phyloP scores from a whole-genome alignment of 805 yeast genomes.

The Pichia paraexigua region DNA sequence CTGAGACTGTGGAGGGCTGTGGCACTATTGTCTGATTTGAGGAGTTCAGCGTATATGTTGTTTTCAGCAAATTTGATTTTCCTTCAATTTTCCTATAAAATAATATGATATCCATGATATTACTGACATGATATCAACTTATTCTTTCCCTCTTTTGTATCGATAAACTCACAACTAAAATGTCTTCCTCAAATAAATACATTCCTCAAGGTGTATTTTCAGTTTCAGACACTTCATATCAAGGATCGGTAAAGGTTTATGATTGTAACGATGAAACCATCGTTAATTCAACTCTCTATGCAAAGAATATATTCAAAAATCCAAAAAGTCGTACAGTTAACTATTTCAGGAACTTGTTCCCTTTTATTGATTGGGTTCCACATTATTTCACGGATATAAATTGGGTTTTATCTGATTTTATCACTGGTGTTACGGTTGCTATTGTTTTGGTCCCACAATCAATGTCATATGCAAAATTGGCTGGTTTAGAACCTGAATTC shows the following conservation, averaged over 20 bases:
- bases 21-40: no score
- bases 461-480: constrained; percentile 88
- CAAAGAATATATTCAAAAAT: constrained; percentile 20
- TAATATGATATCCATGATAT: no score
- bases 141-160: no score
- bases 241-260: background rate
- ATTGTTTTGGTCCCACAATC: constrained; percentile 92
- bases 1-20: no score
- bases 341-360: constrained; percentile 63
- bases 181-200: background rate
- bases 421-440: constrained; percentile 92
- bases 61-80: no score
- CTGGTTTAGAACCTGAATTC: constrained; percentile 71
- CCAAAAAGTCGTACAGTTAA: constrained; percentile 33
- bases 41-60: no score
- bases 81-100: no score
- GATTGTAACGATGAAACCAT: constrained; percentile 18
- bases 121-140: no score
- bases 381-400: constrained; percentile 55
- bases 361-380: constrained; percentile 74
- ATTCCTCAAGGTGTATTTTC: background rate
- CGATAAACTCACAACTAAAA: no score
- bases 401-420: constrained; percentile 76
- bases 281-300: constrained; percentile 21
- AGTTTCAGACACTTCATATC: background rate